These are phyloP conservation scores for Ceratopteris richardii DNA, from an alignment of 75 land plant species.

Conservation along the genomic window DNA sequence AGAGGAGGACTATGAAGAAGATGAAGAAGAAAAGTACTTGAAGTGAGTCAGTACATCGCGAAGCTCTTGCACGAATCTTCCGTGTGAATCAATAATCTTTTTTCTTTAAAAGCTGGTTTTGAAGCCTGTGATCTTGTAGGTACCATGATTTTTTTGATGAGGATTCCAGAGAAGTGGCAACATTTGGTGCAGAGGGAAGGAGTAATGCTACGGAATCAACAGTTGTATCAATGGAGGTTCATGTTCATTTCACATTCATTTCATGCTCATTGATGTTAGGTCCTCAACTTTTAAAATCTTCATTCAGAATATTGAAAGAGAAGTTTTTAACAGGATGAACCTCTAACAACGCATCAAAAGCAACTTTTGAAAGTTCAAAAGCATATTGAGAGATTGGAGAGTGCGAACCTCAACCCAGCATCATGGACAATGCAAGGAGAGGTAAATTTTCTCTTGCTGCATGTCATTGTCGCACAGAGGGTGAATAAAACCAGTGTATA, in stretches of 20 bases:
- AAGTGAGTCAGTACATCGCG: too few relatives aligned
- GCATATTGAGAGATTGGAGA: conserved; percentile 72
- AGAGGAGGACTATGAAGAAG: too few relatives aligned
- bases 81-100: too few relatives aligned
- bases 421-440: conserved; percentile 89
- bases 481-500: background rate
- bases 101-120: too few relatives aligned
- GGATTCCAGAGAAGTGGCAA: background rate
- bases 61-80: too few relatives aligned
- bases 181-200: background rate
- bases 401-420: conserved; percentile 62
- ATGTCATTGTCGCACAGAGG: background rate
- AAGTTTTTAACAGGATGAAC: background rate
- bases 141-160: background rate
- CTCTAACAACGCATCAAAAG: conserved; percentile 56
- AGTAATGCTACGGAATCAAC: too few relatives aligned
- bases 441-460: conserved; percentile 27
- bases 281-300: background rate
- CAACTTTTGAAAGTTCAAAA: conserved; percentile 35
- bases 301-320: too few relatives aligned
- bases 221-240: too few relatives aligned
- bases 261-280: background rate
- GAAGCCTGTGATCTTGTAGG: too few relatives aligned
- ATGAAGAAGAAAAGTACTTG: too few relatives aligned
- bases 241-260: background rate